Evolutionary conservation across 495 filamentous ascomycete species (phyloP), one percentile per base, ranked within the genome.

Genomic region (Endocarpon pusillum): DNA sequence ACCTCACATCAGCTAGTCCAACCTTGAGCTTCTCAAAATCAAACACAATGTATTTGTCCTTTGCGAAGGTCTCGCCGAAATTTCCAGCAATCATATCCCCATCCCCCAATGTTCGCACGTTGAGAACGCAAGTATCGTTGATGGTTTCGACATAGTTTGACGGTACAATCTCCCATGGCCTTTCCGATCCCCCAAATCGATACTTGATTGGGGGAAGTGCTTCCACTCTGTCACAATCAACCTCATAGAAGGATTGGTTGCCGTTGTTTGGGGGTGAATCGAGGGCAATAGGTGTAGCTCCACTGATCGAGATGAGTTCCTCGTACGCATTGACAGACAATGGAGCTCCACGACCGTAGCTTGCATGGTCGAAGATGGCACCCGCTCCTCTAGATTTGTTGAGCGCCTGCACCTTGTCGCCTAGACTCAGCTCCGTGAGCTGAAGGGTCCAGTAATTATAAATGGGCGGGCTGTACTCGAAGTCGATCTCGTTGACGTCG

Each of bases 11-110:
- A n/a, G 36, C 36, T 11, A 38, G 30, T 15, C 36, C 36, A 21
- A 38, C 36, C 16, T 22, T 33, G 15, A 16, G 12, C 15, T 36
- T 36, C 29, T 36, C 32, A 18, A 38, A 38, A 35, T 38, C 36
- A 16, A 38, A 17, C 12, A 38, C 20, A 19, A 38, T 22, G 27
- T 38, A 38, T 21, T 38, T 38, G 16, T 38, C 36, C 36, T 37
- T 38, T 16, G 31, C 17, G 27, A 38, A 38, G 17, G 36, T 38
- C 29, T 38, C 36, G 11, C 36, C 36, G 17, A 38, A 38, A 35
- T 38, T 38, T 7, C 36, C 36, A 11, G 35, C 17, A n/a, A 38
- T 35, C 11, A 38, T 16, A 35, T 38, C 36, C 6, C 36, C 36
- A 21, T 35, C 31, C 12, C 36, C 36, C 10, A 38, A 23, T 12